Percentiles rank a stretch among this genome's conserved stretches.
These are phyloP conservation scores for Phoma herbarum DNA, from an alignment of 2,329 filamentous ascomycete genomes.

Conservation along the genomic window DNA sequence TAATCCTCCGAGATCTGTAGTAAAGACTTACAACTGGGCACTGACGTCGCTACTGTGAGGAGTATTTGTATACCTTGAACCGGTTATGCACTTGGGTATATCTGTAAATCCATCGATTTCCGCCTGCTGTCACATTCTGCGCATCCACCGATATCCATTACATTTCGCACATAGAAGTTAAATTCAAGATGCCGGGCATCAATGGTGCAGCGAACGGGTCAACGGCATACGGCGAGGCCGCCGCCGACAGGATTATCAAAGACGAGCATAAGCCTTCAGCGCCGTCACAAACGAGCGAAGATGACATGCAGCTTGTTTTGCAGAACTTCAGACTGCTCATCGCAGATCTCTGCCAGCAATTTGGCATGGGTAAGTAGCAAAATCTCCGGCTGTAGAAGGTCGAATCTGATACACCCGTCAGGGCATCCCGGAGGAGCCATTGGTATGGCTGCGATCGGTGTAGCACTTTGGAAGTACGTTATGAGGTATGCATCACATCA, in stretches of 20 bases:
- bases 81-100: background rate
- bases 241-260: constrained; percentile 24
- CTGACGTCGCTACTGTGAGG: background rate
- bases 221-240: constrained; percentile 30
- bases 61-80: constrained; percentile 8
- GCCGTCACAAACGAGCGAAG: constrained; percentile 24
- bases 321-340: constrained; percentile 70
- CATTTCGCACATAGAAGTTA: background rate
- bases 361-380: constrained; percentile 64
- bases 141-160: background rate
- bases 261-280: constrained; percentile 28
- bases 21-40: background rate
- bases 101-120: background rate
- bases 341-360: constrained; percentile 73
- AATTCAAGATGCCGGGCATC: constrained; percentile 5
- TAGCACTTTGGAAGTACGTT: constrained; percentile 68
- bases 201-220: constrained; percentile 11
- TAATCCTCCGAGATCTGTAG: background rate
- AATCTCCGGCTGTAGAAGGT: too few species aligned
- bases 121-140: background rate
- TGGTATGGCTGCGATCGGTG: constrained; percentile 68
- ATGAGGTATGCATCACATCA: constrained; percentile 68
- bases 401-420: constrained; percentile 2
- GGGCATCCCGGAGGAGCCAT: constrained; percentile 58
- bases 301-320: constrained; percentile 56